These are phyloP conservation scores for Hermanozyma aechmeae DNA, from an alignment of 805 yeast genomes.

Conservation along the genomic window DNA sequence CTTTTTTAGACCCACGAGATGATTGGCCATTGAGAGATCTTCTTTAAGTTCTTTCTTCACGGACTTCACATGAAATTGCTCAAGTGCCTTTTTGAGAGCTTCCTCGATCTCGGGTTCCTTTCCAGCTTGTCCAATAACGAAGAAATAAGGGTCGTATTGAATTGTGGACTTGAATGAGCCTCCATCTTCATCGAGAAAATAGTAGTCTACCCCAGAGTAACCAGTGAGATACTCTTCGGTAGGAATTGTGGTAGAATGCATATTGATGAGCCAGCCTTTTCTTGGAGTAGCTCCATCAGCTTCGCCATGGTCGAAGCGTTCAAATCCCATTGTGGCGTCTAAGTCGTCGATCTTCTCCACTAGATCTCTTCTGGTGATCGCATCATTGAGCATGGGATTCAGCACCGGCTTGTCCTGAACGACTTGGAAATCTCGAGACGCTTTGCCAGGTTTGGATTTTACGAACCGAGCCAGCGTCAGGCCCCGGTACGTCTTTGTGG, in stretches of 20 bases:
- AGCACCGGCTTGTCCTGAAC: too few species aligned
- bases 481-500: conserved; percentile 21
- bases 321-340: conserved; percentile 85
- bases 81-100: conserved; percentile 59
- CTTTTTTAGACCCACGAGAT: conserved; percentile 66
- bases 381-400: conserved; percentile 28
- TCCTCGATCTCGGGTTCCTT: conserved; percentile 79
- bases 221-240: conserved; percentile 55
- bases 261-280: conserved; percentile 87
- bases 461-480: conserved; percentile 46
- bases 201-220: conserved; percentile 83
- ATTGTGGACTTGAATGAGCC: conserved; percentile 86
- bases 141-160: conserved; percentile 81
- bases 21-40: conserved; percentile 77
- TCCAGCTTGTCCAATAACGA: conserved; percentile 54
- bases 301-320: conserved; percentile 65
- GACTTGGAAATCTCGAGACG: too few species aligned
- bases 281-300: conserved; percentile 35
- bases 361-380: conserved; percentile 40
- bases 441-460: too few species aligned
- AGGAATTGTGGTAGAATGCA: conserved; percentile 78
- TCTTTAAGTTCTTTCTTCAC: conserved; percentile 56
- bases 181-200: conserved; percentile 93
- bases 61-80: conserved; percentile 45
- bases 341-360: conserved; percentile 55